Base-by-base conservation (phyloP, 352 stramenopile genomes). In the Phytophthora cactorum region DNA sequence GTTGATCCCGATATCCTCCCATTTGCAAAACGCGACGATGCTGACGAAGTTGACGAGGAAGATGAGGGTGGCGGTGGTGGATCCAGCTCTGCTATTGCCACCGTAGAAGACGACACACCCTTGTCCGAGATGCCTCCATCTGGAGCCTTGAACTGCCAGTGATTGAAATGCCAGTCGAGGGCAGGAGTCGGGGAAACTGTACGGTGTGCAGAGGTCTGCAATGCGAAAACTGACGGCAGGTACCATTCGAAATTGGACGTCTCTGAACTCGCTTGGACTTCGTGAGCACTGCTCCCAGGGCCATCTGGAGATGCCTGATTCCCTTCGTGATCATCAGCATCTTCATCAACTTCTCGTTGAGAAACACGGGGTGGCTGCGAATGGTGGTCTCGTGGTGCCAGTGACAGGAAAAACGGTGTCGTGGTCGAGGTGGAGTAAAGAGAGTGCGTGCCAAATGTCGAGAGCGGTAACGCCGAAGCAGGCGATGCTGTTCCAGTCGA, bases 141-240 rank as follows among this genome's bases (percentile, higher is more conserved):
- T 11, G 59, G 44, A 52, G 63, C 28, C 60, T 75, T 79, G 14
- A 75, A 77, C n/a, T 79, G 68, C 72, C 72, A 92, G 39, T 85
- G 72, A 49, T 90, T 73, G 44, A 93, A 95, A 75, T 95, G 82
- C 86, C 86, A 95, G 49, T 95, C 86, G 25, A 93, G 72, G 7
- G 78, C 79, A 51, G 86, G 88, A 5, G 71, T 65, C 7, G 74
- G 77, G 8, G 78, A 88, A 47, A 76, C 75, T 1, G 72, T 83
- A 36, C 83, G 84, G 5, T 79, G 64, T 12, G 74, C 71, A 28
- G 86, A 87, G 9, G 82, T 84, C 59, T 90, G 82, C 14, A 87
- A 87, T 0, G 82, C 90, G 50, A 95, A 91, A 11, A 93, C 68
- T 7, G 87, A 89, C 3, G 84, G 87, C 15, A 95, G 60, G 28